These are phyloP conservation scores for Termitomyces sp. DNA, from an alignment of 768 basidiomycete species.

Conservation along the genomic window DNA sequence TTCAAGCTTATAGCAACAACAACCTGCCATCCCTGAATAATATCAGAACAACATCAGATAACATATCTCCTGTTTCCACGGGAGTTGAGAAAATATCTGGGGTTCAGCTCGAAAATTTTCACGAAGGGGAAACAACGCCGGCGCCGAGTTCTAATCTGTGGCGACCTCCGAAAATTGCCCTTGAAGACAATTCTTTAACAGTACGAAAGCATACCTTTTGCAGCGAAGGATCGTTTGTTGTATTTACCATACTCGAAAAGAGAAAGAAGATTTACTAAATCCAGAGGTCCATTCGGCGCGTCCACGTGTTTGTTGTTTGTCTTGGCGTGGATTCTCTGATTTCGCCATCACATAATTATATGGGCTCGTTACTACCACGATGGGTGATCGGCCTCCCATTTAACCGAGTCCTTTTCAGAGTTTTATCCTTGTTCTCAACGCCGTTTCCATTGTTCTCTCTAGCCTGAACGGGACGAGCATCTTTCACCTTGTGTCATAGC, in stretches of 20 bases:
- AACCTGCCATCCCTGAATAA: background rate
- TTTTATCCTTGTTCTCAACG: background rate
- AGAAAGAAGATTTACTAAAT: background rate
- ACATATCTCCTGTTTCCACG: background rate
- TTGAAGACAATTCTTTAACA: background rate
- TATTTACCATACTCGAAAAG: background rate
- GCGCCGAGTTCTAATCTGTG: background rate
- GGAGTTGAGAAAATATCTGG: no score
- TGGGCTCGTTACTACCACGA: slow-evolving; percentile 15
- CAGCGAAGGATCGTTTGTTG: background rate
- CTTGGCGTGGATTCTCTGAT: no score
- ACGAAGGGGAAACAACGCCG: background rate
- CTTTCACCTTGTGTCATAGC: background rate
- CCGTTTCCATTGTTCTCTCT: background rate
- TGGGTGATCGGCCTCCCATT: slow-evolving; percentile 10
- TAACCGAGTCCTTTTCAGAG: background rate
- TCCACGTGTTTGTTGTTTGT: background rate
- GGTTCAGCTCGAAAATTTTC: no score
- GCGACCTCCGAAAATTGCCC: background rate
- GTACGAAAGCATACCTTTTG: background rate
- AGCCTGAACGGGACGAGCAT: background rate
- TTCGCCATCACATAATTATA: background rate
- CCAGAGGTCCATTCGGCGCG: background rate
- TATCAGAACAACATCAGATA: background rate
- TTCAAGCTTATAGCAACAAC: background rate